Evolutionary conservation across 768 basidiomycete species (phyloP).

Genomic region (Rubroboletus pulcherrimus): DNA sequence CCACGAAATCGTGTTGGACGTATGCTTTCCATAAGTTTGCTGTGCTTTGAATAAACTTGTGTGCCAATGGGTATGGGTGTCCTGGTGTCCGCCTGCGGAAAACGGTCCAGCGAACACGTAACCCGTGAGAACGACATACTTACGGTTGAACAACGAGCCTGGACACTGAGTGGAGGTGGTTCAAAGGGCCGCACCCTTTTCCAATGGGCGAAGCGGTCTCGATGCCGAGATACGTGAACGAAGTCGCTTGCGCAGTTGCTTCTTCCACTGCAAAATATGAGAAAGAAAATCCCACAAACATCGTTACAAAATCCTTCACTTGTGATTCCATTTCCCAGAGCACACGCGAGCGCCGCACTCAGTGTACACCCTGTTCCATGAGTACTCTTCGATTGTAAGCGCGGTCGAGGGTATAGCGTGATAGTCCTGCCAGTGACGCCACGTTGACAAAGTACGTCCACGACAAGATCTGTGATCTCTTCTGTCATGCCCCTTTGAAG

Average conservation of each 20-base stretch:
- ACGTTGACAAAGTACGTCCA: slow-evolving; percentile 56
- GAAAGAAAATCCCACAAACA: not conserved
- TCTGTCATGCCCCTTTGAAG: slow-evolving; percentile 31
- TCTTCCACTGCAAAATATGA: slow-evolving; percentile 42
- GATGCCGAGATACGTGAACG: slow-evolving; percentile 76
- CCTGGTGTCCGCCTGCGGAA: slow-evolving; percentile 47
- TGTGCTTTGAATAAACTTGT: slow-evolving; percentile 57
- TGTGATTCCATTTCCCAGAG: slow-evolving; percentile 48
- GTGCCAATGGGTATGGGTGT: slow-evolving; percentile 68
- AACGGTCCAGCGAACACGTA: not conserved
- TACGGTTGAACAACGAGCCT: slow-evolving; percentile 49
- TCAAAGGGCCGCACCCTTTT: slow-evolving; percentile 76
- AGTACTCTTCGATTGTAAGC: slow-evolving; percentile 65
- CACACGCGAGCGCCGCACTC: slow-evolving; percentile 74
- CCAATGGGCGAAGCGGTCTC: slow-evolving; percentile 65
- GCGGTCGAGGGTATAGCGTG: slow-evolving; percentile 57
- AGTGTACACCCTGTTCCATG: slow-evolving; percentile 94
- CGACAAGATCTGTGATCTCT: slow-evolving; percentile 41
- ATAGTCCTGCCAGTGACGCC: slow-evolving; percentile 23
- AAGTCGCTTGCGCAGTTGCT: slow-evolving; percentile 56
- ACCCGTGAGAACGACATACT: slow-evolving; percentile 29
- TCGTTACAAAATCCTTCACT: slow-evolving; percentile 29
- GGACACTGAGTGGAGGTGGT: slow-evolving; percentile 69
- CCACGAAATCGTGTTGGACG: slow-evolving; percentile 82
- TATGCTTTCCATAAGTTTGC: slow-evolving; percentile 63